Evolutionary conservation across 768 basidiomycete species (phyloP), one percentile per base, ranked within the genome.

Genomic region (Lactarius akahatsu): DNA sequence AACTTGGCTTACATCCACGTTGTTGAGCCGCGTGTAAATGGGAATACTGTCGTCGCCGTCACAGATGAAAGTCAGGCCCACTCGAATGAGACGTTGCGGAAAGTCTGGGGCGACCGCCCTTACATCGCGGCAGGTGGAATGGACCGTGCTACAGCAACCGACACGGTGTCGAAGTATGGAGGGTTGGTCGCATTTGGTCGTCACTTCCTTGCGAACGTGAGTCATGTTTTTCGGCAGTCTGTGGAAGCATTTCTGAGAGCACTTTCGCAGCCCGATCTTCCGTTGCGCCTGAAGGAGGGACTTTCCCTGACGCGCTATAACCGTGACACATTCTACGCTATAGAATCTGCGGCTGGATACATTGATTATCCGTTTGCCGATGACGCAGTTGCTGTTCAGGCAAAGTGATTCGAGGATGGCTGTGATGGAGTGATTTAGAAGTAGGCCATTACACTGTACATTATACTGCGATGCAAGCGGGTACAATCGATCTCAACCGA

Each of bases 131-230:
- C 63, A 30, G 63, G 64, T 13, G 62, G 58, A 34, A 45, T 68
- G 15, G 36, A 65, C 11, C 59, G 64, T 47, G 64, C 40, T 13
- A 54, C 41, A 10, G 67, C 67, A 13, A 57, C 18, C 15, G 38
- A 20, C 16, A 34, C 41, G 1, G 64, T 65, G 11, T 55, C 61
- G 28, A 68, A 60, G 41, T 18, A 68, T 8, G 67, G 64, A 11
- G 67, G 62, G 1, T 23, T 68, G 13, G 23, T 69, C 11, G 64
- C 54, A 6, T 67, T 67, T 26, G 66, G 58, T 10, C 66, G 67
- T 36, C 34, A 61, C 34, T 68, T 65, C 59, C 16, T 68, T 26
- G 38, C 67, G 1, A 68, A 68, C 30, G 59, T 65, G 43, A 52
- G 64, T 66, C 3, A 15, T 28, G n/a, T 20, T 20, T 20, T 61